Conservation (phyloP, 805 yeast species). For the Priceomyces medius region DNA sequence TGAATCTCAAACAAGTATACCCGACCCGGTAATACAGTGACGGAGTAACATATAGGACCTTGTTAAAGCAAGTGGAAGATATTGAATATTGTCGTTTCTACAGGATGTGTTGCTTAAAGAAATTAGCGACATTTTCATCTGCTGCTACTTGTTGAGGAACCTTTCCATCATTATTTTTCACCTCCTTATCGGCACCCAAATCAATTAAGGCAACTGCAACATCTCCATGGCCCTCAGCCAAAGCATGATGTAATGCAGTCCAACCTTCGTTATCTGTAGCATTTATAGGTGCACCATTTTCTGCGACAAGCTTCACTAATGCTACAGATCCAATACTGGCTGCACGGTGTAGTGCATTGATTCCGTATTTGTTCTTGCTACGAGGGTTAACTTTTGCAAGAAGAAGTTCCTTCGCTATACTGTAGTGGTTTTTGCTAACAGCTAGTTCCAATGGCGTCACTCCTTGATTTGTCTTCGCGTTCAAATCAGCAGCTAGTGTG, state of each 20-base stretch:
- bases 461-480: slow-evolving; percentile 64
- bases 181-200: slow-evolving; percentile 63
- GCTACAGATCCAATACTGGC: slow-evolving; percentile 69
- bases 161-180: slow-evolving; percentile 51
- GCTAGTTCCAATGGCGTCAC: slow-evolving; percentile 77
- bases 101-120: neutral
- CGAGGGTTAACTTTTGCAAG: slow-evolving; percentile 57
- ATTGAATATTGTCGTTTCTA: neutral
- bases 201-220: slow-evolving; percentile 60
- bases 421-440: slow-evolving; percentile 62
- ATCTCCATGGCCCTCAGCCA: slow-evolving; percentile 87
- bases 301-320: slow-evolving; percentile 50
- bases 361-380: slow-evolving; percentile 64
- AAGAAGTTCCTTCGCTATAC: slow-evolving; percentile 54
- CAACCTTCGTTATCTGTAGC: slow-evolving; percentile 75
- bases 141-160: slow-evolving; percentile 37
- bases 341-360: slow-evolving; percentile 77
- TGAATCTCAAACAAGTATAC: neutral
- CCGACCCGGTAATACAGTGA: neutral
- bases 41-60: too few species aligned
- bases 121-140: slow-evolving; percentile 26
- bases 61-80: too few species aligned
- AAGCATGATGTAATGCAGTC: slow-evolving; percentile 87
- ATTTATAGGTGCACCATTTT: slow-evolving; percentile 54
- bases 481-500: slow-evolving; percentile 57